These are phyloP conservation scores for Rhynchosporium secalis DNA, from an alignment of 2,329 filamentous ascomycete genomes.

Conservation along the genomic window DNA sequence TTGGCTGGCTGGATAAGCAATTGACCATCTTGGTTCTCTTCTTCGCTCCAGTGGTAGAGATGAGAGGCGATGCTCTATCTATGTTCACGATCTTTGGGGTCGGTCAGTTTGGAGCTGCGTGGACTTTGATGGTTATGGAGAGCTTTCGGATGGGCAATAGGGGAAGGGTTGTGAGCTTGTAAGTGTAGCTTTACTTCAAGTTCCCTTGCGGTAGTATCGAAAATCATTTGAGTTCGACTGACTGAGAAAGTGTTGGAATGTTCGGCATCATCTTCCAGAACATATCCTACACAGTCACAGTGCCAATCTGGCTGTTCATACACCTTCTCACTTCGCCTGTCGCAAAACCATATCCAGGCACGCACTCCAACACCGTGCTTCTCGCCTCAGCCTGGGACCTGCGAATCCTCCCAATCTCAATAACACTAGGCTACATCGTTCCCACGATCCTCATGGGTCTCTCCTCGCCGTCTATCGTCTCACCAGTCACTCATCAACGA, in stretches of 20 bases:
- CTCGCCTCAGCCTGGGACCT: slow-evolving; percentile 36
- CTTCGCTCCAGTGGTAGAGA: slow-evolving; percentile 32
- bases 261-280: slow-evolving; percentile 47
- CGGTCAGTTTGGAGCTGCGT: slow-evolving; percentile 36
- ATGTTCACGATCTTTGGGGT: slow-evolving; percentile 31
- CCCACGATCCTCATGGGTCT: slow-evolving; percentile 47
- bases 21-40: slow-evolving; percentile 32
- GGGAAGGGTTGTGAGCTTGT: slow-evolving; percentile 45
- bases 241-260: slow-evolving; percentile 38
- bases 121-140: slow-evolving; percentile 44
- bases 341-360: slow-evolving; percentile 37
- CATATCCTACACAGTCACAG: slow-evolving; percentile 46
- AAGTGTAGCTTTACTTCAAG: slow-evolving; percentile 29
- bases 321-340: slow-evolving; percentile 47
- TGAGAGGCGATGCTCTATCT: slow-evolving; percentile 21
- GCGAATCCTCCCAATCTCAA: slow-evolving; percentile 43
- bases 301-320: slow-evolving; percentile 45
- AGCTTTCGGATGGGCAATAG: slow-evolving; percentile 47
- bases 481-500: slow-evolving; percentile 47
- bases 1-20: slow-evolving; percentile 30
- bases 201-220: neutral
- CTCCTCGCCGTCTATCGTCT: slow-evolving; percentile 43
- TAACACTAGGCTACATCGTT: slow-evolving; percentile 46
- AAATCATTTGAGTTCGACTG: neutral
- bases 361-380: slow-evolving; percentile 37